phyloP scores from a whole-genome alignment of 2,329 filamentous ascomycete genomes.

The Botryosphaeria dothidea region DNA sequence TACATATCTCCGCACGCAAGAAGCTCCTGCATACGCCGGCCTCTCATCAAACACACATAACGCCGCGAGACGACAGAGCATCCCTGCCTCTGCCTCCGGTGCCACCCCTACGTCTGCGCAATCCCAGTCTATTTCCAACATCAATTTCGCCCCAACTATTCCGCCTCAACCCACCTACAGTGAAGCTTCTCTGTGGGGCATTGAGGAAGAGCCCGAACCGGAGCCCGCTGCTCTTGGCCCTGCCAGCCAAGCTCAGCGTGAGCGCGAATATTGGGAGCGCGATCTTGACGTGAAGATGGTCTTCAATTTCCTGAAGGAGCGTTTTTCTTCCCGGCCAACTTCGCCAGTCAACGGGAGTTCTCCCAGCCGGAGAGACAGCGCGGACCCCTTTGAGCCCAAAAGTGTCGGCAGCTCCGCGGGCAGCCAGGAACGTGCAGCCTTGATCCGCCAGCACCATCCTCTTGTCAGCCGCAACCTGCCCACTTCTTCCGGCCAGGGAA shows the following conservation, averaged over 20 bases:
- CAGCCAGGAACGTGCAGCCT: conserved; percentile 62
- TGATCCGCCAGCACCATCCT: conserved; percentile 87
- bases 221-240: conserved; percentile 49
- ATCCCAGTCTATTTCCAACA: conserved; percentile 26
- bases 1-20: conserved; percentile 66
- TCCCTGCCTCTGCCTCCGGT: conserved; percentile 26
- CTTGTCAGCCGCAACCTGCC: conserved; percentile 62
- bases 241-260: conserved; percentile 32
- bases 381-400: conserved; percentile 1
- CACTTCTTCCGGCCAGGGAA: background rate
- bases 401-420: conserved; percentile 6
- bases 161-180: conserved; percentile 35
- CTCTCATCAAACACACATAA: conserved; percentile 45
- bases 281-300: conserved; percentile 89
- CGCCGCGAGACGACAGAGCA: conserved; percentile 14
- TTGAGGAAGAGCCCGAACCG: conserved; percentile 59
- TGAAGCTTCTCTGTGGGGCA: conserved; percentile 65
- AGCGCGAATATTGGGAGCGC: conserved; percentile 85
- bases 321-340: conserved; percentile 35
- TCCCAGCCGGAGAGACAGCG: conserved; percentile 21
- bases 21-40: conserved; percentile 73
- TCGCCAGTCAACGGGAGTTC: conserved; percentile 29
- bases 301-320: conserved; percentile 64
- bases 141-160: conserved; percentile 53
- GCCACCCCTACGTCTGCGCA: conserved; percentile 23